Evolutionary conservation across 164 flowering plant genomes (phyloP), one percentile per base, ranked within the genome.

Genomic region (Umbilicus rupestris): DNA sequence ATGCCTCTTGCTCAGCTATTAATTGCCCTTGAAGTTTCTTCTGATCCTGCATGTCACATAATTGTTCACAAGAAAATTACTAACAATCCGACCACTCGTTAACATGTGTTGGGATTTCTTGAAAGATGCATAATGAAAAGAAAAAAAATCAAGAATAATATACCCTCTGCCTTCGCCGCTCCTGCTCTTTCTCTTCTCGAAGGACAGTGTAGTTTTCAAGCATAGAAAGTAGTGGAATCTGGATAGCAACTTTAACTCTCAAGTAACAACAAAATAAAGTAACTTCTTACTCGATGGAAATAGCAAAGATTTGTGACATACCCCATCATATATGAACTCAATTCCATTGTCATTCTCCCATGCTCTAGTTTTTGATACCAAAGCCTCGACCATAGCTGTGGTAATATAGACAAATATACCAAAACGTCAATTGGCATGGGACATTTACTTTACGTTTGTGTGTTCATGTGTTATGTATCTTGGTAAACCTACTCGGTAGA

Each of bases 11-110:
- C 69, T 86, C 88, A 22, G 84, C 80, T 39, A 80, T 82, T 22
- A 86, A 70, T 73, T 86, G 91, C 12, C 84, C 91, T 65, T 86
- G 87, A 64, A 86, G 77, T 67, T 84, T 86, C 81, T 91, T 94
- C 73, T 91, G 97, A 65, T 94, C 99, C 98, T 93, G 76, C 39
- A 79, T 42, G 7, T 41, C 15, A 70, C 5, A 42, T 68, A 64
- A 39, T 45, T 22, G 28, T 19, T 8, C 39, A 66, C 7, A 52
- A 31, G 6, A 15, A 41, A 12, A 15, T 67, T 9, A 26, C 11
- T 5, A 49, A n/a, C 26, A 15, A 49, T 20, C 52, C 6, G 22
- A n/a, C 52, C 5, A 47, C 20, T 22, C n/a, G n/a, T 55, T 24
- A 29, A 28, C 3, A 19, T 4, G 33, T 17, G 35, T 8, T 11